Base-by-base conservation (phyloP, 768 basidiomycete species). In the Cyclocybe aegerita region DNA sequence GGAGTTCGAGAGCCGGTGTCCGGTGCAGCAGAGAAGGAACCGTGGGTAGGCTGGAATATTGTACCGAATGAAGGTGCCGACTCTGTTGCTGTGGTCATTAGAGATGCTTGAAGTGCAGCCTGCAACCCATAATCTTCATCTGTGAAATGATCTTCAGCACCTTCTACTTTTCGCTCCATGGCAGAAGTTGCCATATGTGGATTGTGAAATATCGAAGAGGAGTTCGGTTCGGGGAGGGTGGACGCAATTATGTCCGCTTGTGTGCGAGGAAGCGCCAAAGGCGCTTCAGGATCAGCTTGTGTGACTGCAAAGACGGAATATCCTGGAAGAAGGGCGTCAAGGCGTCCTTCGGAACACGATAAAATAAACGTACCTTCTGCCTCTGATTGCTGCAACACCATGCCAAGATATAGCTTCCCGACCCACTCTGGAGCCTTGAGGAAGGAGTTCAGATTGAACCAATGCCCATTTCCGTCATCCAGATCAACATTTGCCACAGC, bases 81-180 rank as follows among this genome's bases (percentile, higher is more conserved):
- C 30, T 55, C 50, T 29, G 51, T 16, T 30, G 48, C 54, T 10
- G 52, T 48, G 9, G 58, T 65, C 61, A 72, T 71, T 38, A 95
- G 69, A 4, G 91, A 93, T 2, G 91, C 93, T 59, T 91, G 90
- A 43, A 95, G 71, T 0, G 90, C 93, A 4, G 84, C 88, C 64
- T 97, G 94, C 2, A 96, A 78, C 50, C 92, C 90, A 59, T 84
- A 78, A 64, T 97, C 93, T 61, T 93, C 93, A 55, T 92, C 88
- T 52, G 89, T 92, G 39, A 88, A 69, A 2, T 72, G 79, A 33
- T 61, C 51, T 16, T 49, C 48, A 42, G 52, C 47, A 29, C 39
- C 48, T 9, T 29, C 29, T 4, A 45, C 14, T 29, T 38, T 36
- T 31, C 31, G 17, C 42, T n/a, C 44, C 39, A 29, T 52, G 50